Percentiles rank a stretch among this genome's conserved stretches.
These are phyloP conservation scores for Pestalotiopsis fici DNA, from an alignment of 2,329 filamentous ascomycete genomes.

Conservation along the genomic window DNA sequence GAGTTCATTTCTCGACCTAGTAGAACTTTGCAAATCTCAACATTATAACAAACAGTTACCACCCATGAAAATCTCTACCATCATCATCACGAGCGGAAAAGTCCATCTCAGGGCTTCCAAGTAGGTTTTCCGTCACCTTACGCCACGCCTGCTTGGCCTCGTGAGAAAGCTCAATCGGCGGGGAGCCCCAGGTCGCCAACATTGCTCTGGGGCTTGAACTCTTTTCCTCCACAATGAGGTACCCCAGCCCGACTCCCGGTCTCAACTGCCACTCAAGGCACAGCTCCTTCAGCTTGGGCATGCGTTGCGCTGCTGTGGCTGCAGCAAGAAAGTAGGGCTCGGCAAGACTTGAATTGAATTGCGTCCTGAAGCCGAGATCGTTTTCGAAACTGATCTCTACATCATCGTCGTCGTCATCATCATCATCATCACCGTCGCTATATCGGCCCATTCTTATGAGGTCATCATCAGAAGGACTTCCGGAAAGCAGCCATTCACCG, in stretches of 20 bases:
- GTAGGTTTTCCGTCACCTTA: background rate
- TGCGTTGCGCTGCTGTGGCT: background rate
- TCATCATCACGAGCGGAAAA: no score
- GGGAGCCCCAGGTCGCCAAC: background rate
- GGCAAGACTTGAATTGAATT: background rate
- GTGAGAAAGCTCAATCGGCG: background rate
- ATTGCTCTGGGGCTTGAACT: background rate
- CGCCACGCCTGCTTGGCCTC: background rate
- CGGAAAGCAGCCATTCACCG: background rate
- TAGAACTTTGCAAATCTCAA: no score
- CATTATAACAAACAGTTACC: no score
- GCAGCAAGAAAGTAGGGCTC: background rate
- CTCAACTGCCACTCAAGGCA: background rate
- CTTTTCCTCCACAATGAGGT: background rate
- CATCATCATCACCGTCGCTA: background rate
- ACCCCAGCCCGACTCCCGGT: background rate
- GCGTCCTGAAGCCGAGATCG: background rate
- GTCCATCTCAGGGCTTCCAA: background rate
- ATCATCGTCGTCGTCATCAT: background rate
- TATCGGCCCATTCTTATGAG: no score
- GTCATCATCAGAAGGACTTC: background rate
- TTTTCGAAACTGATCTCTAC: no score
- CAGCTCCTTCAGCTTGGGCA: background rate
- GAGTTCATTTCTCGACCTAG: no score
- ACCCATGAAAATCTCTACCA: no score